Evolutionary conservation across 306 rosid species (phyloP).

Genomic region (Gastrolobium villosum): DNA sequence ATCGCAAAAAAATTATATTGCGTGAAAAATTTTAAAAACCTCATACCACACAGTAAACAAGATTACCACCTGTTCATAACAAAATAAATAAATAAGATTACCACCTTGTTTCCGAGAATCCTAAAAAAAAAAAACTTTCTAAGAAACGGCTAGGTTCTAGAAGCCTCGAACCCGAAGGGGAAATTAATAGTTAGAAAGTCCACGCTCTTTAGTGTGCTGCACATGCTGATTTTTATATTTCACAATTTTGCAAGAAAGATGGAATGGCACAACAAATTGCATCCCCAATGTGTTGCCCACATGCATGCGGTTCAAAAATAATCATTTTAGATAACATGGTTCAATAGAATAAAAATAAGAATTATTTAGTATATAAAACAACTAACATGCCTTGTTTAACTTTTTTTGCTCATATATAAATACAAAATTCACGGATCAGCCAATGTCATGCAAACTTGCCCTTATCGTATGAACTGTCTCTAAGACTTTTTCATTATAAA

Average conservation of each 20-base stretch:
- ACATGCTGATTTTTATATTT: conserved; percentile 30
- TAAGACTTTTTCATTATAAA: too few relatives aligned
- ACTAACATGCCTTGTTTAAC: background rate
- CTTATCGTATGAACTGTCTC: too few relatives aligned
- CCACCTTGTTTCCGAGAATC: too few relatives aligned
- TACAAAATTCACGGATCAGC: background rate
- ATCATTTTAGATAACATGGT: conserved; percentile 27
- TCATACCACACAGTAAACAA: too few relatives aligned
- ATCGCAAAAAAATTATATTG: too few relatives aligned
- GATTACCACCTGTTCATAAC: too few relatives aligned
- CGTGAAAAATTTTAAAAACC: too few relatives aligned
- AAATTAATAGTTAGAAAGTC: conserved; percentile 8
- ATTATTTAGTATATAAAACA: background rate
- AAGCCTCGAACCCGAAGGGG: background rate
- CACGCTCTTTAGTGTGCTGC: conserved; percentile 32
- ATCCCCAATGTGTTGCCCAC: conserved; percentile 31
- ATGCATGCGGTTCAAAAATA: conserved; percentile 12
- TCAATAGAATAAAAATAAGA: conserved; percentile 1
- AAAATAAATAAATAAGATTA: too few relatives aligned
- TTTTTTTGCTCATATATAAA: background rate
- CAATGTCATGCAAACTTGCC: background rate
- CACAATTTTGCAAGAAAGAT: background rate
- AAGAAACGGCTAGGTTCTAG: too few relatives aligned
- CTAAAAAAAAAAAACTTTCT: too few relatives aligned
- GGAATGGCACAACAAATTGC: background rate